Percentiles rank a stretch among this genome's conserved stretches.
phyloP scores from a whole-genome alignment of 306 rosid species.

The Sicyos edulis region DNA sequence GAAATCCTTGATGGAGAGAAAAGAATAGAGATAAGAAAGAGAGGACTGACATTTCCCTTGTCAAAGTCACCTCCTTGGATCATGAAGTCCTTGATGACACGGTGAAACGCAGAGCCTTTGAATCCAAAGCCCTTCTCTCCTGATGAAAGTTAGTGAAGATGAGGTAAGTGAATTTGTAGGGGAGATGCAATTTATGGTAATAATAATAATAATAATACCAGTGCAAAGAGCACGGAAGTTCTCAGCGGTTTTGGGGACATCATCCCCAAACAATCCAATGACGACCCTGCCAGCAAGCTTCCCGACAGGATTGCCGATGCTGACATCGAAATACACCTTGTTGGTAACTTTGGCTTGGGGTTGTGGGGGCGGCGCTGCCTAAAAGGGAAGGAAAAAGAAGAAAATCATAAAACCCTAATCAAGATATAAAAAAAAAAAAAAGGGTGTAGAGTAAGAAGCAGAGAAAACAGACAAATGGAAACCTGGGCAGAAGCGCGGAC shows the following conservation, averaged over 20 bases:
- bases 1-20: no score
- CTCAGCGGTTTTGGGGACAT: constrained; percentile 87
- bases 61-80: constrained; percentile 97
- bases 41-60: constrained; percentile 76
- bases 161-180: neutral
- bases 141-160: constrained; percentile 22
- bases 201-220: constrained; percentile 30
- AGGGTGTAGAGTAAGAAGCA: no score
- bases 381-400: constrained; percentile 12
- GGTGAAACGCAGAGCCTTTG: constrained; percentile 74
- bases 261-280: constrained; percentile 90
- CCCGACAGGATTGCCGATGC: constrained; percentile 93
- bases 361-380: constrained; percentile 47
- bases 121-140: constrained; percentile 97
- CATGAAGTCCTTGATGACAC: constrained; percentile 95
- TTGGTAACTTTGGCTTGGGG: constrained; percentile 78
- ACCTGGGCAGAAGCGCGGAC: no score
- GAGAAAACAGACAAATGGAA: no score
- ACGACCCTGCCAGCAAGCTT: constrained; percentile 81
- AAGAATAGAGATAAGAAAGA: neutral
- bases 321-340: constrained; percentile 75
- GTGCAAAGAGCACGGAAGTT: constrained; percentile 96
- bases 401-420: no score
- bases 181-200: neutral
- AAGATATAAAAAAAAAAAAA: no score